Evolutionary conservation across 768 basidiomycete genomes (phyloP), one percentile per base, ranked within the genome.

Genomic region (Termitomyces sp.): DNA sequence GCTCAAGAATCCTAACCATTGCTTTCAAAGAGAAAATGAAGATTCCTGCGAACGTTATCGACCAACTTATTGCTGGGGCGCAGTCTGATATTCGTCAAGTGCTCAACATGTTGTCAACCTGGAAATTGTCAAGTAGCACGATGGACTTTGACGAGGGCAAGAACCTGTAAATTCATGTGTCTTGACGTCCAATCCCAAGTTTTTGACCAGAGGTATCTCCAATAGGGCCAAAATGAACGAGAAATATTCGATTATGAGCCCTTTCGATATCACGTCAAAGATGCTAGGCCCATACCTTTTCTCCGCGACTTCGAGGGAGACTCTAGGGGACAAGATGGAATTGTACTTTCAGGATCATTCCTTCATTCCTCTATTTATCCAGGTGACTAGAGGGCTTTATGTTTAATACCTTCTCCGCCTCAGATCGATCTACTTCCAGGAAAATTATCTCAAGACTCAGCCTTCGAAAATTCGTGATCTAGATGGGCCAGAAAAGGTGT

Each of bases 1-100:
- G 95, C 42, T 96, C 95, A 1, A 76, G 97, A 30, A 83, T 99
- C 49, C 77, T 98, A 71, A 83, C 87, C 1, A 93, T 99, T 60
- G 74, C 83, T 6, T 97, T 83, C 82, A 96, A 93, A 92, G 97
- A 99, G 70, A 90, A 91, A 61, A 81, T 99, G 83, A 89, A 91
- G 68, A 75, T 98, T n/a, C 88, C 91, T 0, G 83, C 85, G 0
- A 91, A 91, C 55, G 96, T 95, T 41, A 70, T 98, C 34, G 97
- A 99, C 65, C 91, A 97, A 67, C 87, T 99, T 32, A 82, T 98
- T 54, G 70, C 74, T 2, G 90, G 96, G 5, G 80, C 93, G 2
- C 91, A 97, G 62, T 96, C 95, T 2, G 97, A 99, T 70, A 96
- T 99, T 55, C 89, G 97, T 3, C 96, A 96, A 67, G 92, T 98